Evolutionary conservation across 768 basidiomycete genomes (phyloP).

Genomic region (Lactarius deliciosus): DNA sequence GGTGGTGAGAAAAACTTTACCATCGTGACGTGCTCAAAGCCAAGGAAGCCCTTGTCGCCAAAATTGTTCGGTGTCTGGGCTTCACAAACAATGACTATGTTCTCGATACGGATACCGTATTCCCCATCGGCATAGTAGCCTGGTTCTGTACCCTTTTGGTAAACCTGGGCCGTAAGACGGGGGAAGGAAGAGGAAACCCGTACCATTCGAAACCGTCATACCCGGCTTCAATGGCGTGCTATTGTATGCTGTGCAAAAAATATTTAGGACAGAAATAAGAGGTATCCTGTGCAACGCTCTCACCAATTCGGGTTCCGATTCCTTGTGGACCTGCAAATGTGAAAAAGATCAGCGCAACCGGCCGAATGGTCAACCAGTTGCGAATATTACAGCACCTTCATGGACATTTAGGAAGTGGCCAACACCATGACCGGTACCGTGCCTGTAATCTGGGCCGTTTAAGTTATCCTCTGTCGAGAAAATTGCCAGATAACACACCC

Average conservation of each 20-base stretch:
- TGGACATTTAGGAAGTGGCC: slow-evolving; percentile 95
- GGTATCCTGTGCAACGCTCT: not conserved
- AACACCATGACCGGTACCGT: slow-evolving; percentile 94
- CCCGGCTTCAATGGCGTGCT: slow-evolving; percentile 70
- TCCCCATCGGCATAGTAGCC: slow-evolving; percentile 90
- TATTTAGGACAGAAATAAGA: slow-evolving; percentile 10
- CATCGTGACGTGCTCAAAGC: slow-evolving; percentile 86
- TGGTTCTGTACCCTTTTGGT: slow-evolving; percentile 56
- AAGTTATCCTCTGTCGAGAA: slow-evolving; percentile 2
- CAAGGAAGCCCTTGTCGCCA: slow-evolving; percentile 79
- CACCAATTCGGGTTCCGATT: slow-evolving; percentile 55
- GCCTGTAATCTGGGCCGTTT: slow-evolving; percentile 60
- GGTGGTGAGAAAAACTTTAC: slow-evolving; percentile 45
- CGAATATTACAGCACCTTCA: slow-evolving; percentile 49
- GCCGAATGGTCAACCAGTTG: not conserved
- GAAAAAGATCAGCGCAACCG: not conserved
- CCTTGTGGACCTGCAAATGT: slow-evolving; percentile 52
- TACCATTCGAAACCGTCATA: slow-evolving; percentile 87
- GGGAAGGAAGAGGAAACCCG: slow-evolving; percentile 3
- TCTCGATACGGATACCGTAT: slow-evolving; percentile 94
- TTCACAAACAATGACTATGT: slow-evolving; percentile 74
- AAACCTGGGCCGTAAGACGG: not conserved
- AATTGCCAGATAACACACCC: slow-evolving; percentile 46
- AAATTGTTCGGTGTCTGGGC: slow-evolving; percentile 72
- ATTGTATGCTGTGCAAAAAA: slow-evolving; percentile 53